phyloP scores from a whole-genome alignment of 2,329 filamentous ascomycete species.

The Fusarium sp. region DNA sequence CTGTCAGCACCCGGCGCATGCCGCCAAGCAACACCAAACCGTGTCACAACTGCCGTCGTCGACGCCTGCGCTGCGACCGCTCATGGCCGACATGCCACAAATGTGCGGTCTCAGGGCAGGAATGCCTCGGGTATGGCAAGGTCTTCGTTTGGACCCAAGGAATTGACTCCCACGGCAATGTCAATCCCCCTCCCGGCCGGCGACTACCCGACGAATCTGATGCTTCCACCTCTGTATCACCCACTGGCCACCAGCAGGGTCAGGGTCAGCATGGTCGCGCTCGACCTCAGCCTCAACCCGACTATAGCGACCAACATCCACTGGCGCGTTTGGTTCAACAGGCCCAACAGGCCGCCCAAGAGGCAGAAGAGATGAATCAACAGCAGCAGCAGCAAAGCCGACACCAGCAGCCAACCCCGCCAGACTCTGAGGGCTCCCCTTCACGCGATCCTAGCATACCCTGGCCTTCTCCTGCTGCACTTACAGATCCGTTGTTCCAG shows the following conservation, averaged over 20 bases:
- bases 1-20: constrained; percentile 45
- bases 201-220: constrained; percentile 34
- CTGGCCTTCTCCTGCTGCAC: constrained; percentile 41
- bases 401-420: background rate
- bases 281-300: constrained; percentile 29
- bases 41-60: constrained; percentile 70
- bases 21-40: constrained; percentile 52
- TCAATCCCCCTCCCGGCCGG: constrained; percentile 45
- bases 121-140: constrained; percentile 70
- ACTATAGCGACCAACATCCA: constrained; percentile 34
- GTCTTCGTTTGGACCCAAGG: constrained; percentile 68
- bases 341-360: constrained; percentile 26
- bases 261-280: constrained; percentile 12
- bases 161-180: constrained; percentile 59
- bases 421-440: background rate
- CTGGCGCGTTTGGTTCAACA: constrained; percentile 26
- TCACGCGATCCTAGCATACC: constrained; percentile 18
- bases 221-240: constrained; percentile 14
- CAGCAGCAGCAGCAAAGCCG: constrained; percentile 1
- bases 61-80: constrained; percentile 69
- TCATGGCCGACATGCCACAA: constrained; percentile 68
- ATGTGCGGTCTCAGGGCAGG: constrained; percentile 62
- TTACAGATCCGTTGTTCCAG: constrained; percentile 65
- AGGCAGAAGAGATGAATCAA: constrained; percentile 25
- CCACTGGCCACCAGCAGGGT: background rate